phyloP scores from a whole-genome alignment of 768 basidiomycete species.

The Sistotremastrum suecicum region DNA sequence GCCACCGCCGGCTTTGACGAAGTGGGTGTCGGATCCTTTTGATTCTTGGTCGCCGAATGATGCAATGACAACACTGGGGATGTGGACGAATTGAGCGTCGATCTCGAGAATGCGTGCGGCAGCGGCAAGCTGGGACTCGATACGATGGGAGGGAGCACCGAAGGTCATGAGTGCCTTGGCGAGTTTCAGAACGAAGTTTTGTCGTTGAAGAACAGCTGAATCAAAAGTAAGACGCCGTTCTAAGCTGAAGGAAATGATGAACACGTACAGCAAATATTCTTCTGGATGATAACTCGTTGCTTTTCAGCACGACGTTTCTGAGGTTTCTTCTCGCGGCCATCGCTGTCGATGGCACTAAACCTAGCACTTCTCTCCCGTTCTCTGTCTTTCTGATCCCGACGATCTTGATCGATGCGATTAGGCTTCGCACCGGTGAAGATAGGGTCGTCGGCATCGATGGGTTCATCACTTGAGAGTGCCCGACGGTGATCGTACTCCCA shows the following conservation, averaged over 20 bases:
- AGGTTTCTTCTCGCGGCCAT: no score
- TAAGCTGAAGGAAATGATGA: neutral
- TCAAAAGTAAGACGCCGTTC: neutral
- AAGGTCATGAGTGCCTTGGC: slow-evolving; percentile 83
- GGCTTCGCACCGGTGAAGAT: no score
- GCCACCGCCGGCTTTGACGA: slow-evolving; percentile 64
- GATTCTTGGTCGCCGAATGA: slow-evolving; percentile 31
- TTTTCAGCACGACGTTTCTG: no score
- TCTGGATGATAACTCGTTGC: no score
- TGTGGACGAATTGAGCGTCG: slow-evolving; percentile 82
- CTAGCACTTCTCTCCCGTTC: no score
- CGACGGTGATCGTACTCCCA: no score
- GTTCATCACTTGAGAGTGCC: no score
- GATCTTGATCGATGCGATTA: no score
- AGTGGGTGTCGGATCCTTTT: slow-evolving; percentile 40
- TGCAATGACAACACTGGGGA: slow-evolving; percentile 31
- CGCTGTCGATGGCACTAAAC: no score
- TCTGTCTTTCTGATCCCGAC: no score
- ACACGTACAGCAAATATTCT: neutral
- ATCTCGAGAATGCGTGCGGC: slow-evolving; percentile 84
- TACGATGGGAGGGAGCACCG: slow-evolving; percentile 86
- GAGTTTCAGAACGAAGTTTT: slow-evolving; percentile 75
- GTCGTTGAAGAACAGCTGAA: slow-evolving; percentile 64
- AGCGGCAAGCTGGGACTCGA: slow-evolving; percentile 82
- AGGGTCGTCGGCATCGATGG: no score